Percentiles rank a stretch among this genome's conserved stretches.
phyloP scores from a whole-genome alignment of 2,329 filamentous ascomycete genomes.

The Alternaria brassicicola region DNA sequence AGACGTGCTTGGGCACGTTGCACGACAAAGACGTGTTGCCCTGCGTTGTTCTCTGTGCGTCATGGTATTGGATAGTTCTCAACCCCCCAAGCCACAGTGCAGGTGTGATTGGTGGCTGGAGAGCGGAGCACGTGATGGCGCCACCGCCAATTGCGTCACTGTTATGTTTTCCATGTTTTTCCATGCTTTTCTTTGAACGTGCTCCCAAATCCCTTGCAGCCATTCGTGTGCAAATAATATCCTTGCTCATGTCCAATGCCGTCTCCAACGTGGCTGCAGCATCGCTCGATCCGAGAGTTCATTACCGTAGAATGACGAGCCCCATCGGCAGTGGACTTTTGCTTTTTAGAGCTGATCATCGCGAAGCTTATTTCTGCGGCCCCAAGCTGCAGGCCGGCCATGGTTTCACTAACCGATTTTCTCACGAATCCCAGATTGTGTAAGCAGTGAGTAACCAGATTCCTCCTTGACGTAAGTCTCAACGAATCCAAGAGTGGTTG shows the following conservation, averaged over 20 bases:
- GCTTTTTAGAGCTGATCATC: neutral
- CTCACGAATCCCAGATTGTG: neutral
- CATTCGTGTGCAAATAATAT: neutral
- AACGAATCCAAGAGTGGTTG: neutral
- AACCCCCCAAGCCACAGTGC: neutral
- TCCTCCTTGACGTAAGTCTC: neutral
- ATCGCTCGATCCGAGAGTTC: neutral
- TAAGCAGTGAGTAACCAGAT: neutral
- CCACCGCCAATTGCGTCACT: conserved; percentile 5
- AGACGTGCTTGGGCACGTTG: neutral
- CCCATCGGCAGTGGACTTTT: neutral
- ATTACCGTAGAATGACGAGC: neutral
- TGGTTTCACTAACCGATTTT: neutral
- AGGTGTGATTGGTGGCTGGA: neutral
- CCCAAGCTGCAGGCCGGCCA: neutral
- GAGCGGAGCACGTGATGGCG: conserved; percentile 4
- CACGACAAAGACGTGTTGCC: neutral
- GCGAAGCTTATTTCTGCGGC: neutral
- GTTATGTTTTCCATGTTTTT: no score
- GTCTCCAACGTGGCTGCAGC: neutral
- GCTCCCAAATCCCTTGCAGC: neutral
- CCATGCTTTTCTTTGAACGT: conserved; percentile 1
- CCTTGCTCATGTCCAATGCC: neutral
- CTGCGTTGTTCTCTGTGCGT: neutral
- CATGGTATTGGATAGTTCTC: neutral